These are phyloP conservation scores for Phytophthora citrophthora DNA, from an alignment of 352 stramenopile genomes.

Conservation along the genomic window DNA sequence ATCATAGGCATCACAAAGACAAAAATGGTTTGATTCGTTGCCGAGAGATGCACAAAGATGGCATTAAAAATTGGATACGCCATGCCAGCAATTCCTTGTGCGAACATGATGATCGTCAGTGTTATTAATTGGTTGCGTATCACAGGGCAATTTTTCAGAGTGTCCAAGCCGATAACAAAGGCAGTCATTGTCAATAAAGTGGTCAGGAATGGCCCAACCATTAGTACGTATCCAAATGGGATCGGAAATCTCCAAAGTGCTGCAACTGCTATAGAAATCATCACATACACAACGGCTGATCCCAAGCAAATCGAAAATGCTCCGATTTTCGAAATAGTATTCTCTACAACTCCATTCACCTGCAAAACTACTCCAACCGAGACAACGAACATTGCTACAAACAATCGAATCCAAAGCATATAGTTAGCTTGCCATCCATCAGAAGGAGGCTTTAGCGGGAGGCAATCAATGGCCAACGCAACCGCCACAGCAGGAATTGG, in stretches of 20 bases:
- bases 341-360: neutral
- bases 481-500: neutral
- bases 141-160: neutral
- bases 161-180: neutral
- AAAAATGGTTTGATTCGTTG: neutral
- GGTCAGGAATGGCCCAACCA: neutral
- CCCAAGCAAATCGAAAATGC: neutral
- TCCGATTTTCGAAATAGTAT: neutral
- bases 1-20: conserved; percentile 1
- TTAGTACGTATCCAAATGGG: neutral
- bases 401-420: neutral
- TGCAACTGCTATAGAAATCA: neutral
- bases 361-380: neutral
- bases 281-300: neutral
- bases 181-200: neutral
- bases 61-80: neutral
- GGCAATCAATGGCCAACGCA: neutral
- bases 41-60: neutral
- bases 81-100: neutral
- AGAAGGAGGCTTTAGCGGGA: neutral
- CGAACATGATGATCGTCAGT: neutral
- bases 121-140: conserved; percentile 2
- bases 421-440: neutral
- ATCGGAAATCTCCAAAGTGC: neutral
- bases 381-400: neutral